A percentile compares a stretch with the other conserved stretches of the same genome.
These are phyloP conservation scores for Pythium dissimile DNA, from an alignment of 352 stramenopile genomes.

Conservation along the genomic window DNA sequence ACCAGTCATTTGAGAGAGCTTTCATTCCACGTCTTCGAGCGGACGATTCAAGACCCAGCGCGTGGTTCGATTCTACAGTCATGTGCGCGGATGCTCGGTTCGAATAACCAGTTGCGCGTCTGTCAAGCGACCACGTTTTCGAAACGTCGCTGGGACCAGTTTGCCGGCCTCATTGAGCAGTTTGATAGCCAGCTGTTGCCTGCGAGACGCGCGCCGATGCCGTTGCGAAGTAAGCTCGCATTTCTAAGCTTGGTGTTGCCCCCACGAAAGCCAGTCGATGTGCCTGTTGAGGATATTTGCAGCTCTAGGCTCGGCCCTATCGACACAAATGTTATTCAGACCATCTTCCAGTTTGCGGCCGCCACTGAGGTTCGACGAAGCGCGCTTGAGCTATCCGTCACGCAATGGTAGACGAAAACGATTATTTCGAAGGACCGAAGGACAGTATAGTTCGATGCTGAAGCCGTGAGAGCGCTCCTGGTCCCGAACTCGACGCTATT, in stretches of 20 bases:
- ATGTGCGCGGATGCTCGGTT: slow-evolving; percentile 5
- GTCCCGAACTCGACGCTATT: too few species aligned
- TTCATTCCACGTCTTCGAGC: slow-evolving; percentile 15
- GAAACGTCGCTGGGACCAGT: neutral
- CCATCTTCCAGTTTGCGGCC: slow-evolving; percentile 10
- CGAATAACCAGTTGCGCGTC: neutral
- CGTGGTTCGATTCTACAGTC: slow-evolving; percentile 10
- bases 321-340: slow-evolving; percentile 1
- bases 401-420: neutral
- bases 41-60: neutral
- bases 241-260: slow-evolving; percentile 8
- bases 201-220: neutral
- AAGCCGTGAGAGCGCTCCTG: too few species aligned
- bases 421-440: neutral
- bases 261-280: neutral
- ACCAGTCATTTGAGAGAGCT: neutral
- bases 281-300: neutral
- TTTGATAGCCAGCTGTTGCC: slow-evolving; percentile 4
- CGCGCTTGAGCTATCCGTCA: slow-evolving; percentile 1
- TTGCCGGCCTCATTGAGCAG: neutral
- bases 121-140: slow-evolving; percentile 13
- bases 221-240: slow-evolving; percentile 9
- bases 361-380: slow-evolving; percentile 3
- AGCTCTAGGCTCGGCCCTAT: neutral
- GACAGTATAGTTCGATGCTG: neutral